phyloP scores from a whole-genome alignment of 805 yeast genomes.

The Sugiyamaella lignohabitans region DNA sequence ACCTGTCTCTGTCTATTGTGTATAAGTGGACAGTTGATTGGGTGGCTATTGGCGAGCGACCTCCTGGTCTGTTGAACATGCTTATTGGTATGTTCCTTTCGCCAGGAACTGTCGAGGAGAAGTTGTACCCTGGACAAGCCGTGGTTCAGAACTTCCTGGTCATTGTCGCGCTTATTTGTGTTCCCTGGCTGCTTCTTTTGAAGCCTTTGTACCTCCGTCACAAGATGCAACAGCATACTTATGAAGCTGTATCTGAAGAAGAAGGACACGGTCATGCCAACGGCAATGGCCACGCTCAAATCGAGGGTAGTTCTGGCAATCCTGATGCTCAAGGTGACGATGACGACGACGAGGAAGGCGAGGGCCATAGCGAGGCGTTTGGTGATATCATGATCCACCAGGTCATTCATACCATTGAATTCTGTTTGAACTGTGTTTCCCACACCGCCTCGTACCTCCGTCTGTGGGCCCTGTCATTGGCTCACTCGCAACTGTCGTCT shows the following conservation, averaged over 20 bases:
- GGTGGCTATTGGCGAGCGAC: conserved; percentile 66
- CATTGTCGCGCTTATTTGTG: conserved; percentile 74
- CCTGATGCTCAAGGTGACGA: conserved; percentile 28
- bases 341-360: conserved; percentile 50
- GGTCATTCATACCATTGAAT: conserved; percentile 95
- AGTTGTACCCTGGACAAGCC: conserved; percentile 73
- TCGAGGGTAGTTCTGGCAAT: conserved; percentile 13
- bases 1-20: conserved; percentile 74
- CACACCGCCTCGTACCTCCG: conserved; percentile 96
- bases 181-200: conserved; percentile 81
- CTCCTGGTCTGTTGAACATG: conserved; percentile 94
- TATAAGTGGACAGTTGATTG: conserved; percentile 96
- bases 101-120: conserved; percentile 83
- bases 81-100: conserved; percentile 90
- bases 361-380: conserved; percentile 55
- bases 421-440: conserved; percentile 94
- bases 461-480: conserved; percentile 94
- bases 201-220: conserved; percentile 73
- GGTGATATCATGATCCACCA: conserved; percentile 97
- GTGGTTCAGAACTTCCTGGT: conserved; percentile 66
- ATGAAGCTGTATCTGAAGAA: conserved; percentile 41
- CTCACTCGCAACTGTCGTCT: conserved; percentile 93
- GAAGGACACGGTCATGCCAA: conserved; percentile 28
- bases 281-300: conserved; percentile 20
- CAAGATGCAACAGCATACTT: conserved; percentile 46